Percentiles rank a stretch among this genome's conserved stretches.
These are phyloP conservation scores for Nemania sp. DNA, from an alignment of 2,329 filamentous ascomycete genomes.

Conservation along the genomic window DNA sequence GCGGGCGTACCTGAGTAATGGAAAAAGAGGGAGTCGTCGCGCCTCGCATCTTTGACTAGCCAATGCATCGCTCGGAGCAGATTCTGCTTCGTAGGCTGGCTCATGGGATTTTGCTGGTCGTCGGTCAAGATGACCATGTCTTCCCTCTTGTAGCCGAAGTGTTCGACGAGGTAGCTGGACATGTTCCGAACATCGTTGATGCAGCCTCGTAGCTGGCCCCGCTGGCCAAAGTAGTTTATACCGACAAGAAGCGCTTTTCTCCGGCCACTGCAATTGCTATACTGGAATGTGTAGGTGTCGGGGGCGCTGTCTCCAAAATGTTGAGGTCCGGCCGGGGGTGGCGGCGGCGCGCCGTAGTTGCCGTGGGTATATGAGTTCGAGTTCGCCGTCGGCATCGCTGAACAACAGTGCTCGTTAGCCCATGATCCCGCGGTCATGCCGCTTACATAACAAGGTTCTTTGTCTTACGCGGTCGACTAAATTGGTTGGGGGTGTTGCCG, in stretches of 20 bases:
- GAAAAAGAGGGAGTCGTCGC: constrained; percentile 96
- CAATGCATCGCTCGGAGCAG: constrained; percentile 97
- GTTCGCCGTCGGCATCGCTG: constrained; percentile 49
- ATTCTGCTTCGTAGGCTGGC: constrained; percentile 93
- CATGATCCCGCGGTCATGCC: constrained; percentile 10
- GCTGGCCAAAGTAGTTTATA: constrained; percentile 95
- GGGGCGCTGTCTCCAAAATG: constrained; percentile 82
- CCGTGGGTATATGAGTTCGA: constrained; percentile 61
- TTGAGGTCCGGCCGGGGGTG: constrained; percentile 70
- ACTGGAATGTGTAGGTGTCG: constrained; percentile 80
- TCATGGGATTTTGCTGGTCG: constrained; percentile 96
- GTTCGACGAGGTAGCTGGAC: constrained; percentile 85
- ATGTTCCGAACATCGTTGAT: constrained; percentile 99
- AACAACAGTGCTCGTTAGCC: constrained; percentile 13
- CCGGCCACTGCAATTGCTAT: constrained; percentile 86
- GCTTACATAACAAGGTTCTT: not conserved
- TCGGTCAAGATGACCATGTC: constrained; percentile 98
- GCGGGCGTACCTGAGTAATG: constrained; percentile 80
- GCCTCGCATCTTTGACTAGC: constrained; percentile 89
- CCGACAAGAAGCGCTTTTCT: constrained; percentile 90
- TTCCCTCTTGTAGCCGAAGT: constrained; percentile 90
- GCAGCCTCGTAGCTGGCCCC: constrained; percentile 86
- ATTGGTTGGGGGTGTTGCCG: constrained; percentile 49
- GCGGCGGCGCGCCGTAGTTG: constrained; percentile 63
- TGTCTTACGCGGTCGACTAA: constrained; percentile 54